Evolutionary conservation across 148 eudicot species (phyloP), one percentile per base, ranked within the genome.

Genomic region (Pouteria glomerata): DNA sequence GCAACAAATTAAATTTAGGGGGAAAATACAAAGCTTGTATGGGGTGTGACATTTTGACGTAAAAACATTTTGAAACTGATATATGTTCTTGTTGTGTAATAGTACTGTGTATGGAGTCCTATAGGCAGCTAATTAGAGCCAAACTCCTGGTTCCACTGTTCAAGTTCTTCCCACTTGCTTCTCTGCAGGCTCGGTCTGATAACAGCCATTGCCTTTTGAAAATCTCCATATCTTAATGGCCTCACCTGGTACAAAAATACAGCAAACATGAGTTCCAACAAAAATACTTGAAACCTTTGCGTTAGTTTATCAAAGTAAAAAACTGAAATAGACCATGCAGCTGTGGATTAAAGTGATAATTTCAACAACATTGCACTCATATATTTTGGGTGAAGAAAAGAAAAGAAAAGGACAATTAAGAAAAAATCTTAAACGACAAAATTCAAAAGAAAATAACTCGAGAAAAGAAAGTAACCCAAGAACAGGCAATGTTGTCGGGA

Each of bases 151-250:
- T 94, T 94, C 98, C 98, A 94, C 67, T 60, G 80, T 83, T 94
- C 96, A 34, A 94, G 91, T 80, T 94, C 98, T 80, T 87, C 89
- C 97, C 97, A 95, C 76, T 90, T 88, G 83, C 90, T 88, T 78
- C 81, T 95, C 45, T 87, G 82, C 73, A 91, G 66, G 82, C 98
- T 95, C 14, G 98, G 98, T 80, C 96, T 84, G 26, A 95, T 84
- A 1, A 91, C 94, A 37, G 80, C 75, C 90, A 88, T 89, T 18
- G 98, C 97, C 75, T 80, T 86, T 66, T 68, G 80, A 77, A 91
- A 95, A 82, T 95, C 98, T 30, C 77, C 91, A 66, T 85, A 88
- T 64, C 80, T 84, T 63, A 95, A 73, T 12, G 85, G 81, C 71
- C 98, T 82, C 44, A 95, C 96, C 98, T 95, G 90, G 70, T 71